Evolutionary conservation across 2,329 filamentous ascomycete genomes (phyloP), one percentile per base, ranked within the genome.

Genomic region (Talaromyces verruculosus): DNA sequence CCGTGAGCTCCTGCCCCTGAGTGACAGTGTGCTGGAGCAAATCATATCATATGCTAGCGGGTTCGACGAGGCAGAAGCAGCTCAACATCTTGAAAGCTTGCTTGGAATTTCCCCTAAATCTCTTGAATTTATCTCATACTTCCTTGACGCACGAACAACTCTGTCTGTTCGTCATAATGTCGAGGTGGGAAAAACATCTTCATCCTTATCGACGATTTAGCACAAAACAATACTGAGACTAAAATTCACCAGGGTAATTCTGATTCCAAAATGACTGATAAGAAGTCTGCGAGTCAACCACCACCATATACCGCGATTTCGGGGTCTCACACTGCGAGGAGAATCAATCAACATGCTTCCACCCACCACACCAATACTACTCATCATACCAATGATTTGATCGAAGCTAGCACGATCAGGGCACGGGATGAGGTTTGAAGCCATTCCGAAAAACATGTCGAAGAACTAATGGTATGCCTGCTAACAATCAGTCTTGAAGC

Each of bases 351-450:
- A 6, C 22, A 5, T 39, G 49, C 19, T 19, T 19, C 30, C 13
- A 11, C 15, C 47, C 17, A 49, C 41, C 76, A 81, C 66, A 77
- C 74, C 6, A 81, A 81, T 68, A n/a, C 17, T 41, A 5, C 15
- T 47, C 7, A 49, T 45, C 77, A 81, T 66, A 77, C 74, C 6
- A 81, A 81, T 68, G 62, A 67, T n/a, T 75, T 81, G 13, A 79
- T 79, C 51, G 68, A 77, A 69, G 80, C 79, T 35, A 77, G 71
- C 8, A 69, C 72, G 33, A 33, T 79, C 10, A 77, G 80, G 47
- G 79, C 77, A 47, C 66, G 67, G 63, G 80, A 81, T 68, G 80
- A 81, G 73, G 76, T 78, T 49, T 5, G 67, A 7, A 47, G 22
- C n/a, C 3, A 43, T 60, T 25, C 19, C 15, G 5, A 19, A 47